phyloP scores from a whole-genome alignment of 2,329 filamentous ascomycete species.

The Colletotrichum liaoningense region DNA sequence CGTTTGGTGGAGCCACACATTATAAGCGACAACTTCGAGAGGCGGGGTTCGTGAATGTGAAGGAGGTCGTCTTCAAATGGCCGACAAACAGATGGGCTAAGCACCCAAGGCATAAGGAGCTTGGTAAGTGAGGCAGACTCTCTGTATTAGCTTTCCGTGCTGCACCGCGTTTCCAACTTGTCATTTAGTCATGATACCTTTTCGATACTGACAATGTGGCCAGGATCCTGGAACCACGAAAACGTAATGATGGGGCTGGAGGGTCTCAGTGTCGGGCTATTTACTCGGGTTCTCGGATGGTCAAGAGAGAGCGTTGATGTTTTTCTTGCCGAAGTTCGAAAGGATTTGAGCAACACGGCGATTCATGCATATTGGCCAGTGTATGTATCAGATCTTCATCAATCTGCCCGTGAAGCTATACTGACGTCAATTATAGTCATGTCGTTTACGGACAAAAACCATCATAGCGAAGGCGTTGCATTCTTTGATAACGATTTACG shows the following conservation, averaged over 20 bases:
- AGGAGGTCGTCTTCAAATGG: constrained; percentile 55
- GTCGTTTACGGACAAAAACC: constrained; percentile 35
- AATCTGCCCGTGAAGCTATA: too few relatives aligned
- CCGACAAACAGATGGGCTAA: constrained; percentile 60
- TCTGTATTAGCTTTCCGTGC: neutral
- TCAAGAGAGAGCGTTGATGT: constrained; percentile 38
- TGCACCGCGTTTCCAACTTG: neutral
- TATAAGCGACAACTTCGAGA: constrained; percentile 54
- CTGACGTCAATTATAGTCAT: neutral
- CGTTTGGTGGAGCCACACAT: constrained; percentile 41
- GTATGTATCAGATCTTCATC: neutral
- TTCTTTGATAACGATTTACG: neutral
- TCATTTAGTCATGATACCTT: too few relatives aligned
- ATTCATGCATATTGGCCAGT: constrained; percentile 40
- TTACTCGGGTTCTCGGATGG: constrained; percentile 43
- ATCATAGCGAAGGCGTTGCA: neutral
- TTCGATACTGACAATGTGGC: neutral
- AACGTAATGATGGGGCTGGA: constrained; percentile 41
- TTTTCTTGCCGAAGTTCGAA: constrained; percentile 40
- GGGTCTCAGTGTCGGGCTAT: constrained; percentile 41
- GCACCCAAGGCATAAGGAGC: constrained; percentile 58
- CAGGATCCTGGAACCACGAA: constrained; percentile 38
- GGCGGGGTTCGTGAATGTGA: constrained; percentile 62
- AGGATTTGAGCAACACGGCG: constrained; percentile 40
- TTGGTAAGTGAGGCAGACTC: constrained; percentile 43